phyloP scores from a whole-genome alignment of 2,329 filamentous ascomycete species.

The Xenoacremonium recifei region DNA sequence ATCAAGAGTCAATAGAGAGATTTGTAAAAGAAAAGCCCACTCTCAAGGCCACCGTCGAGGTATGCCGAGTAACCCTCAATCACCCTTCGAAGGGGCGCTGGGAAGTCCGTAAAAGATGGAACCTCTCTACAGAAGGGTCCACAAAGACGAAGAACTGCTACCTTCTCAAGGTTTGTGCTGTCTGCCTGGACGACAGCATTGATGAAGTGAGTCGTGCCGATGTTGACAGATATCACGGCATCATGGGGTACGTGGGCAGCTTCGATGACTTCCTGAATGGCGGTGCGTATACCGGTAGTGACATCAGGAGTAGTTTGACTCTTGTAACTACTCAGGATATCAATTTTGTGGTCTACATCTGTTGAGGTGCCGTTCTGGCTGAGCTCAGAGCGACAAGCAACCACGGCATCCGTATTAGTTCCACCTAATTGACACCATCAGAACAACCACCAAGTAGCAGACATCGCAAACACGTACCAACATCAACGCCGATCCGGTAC shows the following conservation, averaged over 20 bases:
- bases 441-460: neutral
- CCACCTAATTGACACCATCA: neutral
- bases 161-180: conserved; percentile 40
- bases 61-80: neutral
- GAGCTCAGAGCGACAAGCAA: neutral
- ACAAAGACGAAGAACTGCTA: conserved; percentile 52
- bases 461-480: neutral
- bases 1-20: neutral
- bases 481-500: neutral
- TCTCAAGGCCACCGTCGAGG: neutral
- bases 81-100: neutral
- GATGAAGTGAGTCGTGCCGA: conserved; percentile 55
- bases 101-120: conserved; percentile 49
- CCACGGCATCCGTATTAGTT: neutral
- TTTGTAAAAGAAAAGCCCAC: neutral
- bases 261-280: conserved; percentile 41
- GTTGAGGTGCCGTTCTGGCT: neutral
- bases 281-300: conserved; percentile 33
- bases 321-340: neutral
- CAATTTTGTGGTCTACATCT: neutral
- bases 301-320: neutral
- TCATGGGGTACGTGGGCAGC: conserved; percentile 26
- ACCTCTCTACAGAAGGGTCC: conserved; percentile 48
- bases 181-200: conserved; percentile 56
- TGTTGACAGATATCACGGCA: conserved; percentile 44